Evolutionary conservation across 768 basidiomycete species (phyloP).

Genomic region (Boletus vinaceobasis): DNA sequence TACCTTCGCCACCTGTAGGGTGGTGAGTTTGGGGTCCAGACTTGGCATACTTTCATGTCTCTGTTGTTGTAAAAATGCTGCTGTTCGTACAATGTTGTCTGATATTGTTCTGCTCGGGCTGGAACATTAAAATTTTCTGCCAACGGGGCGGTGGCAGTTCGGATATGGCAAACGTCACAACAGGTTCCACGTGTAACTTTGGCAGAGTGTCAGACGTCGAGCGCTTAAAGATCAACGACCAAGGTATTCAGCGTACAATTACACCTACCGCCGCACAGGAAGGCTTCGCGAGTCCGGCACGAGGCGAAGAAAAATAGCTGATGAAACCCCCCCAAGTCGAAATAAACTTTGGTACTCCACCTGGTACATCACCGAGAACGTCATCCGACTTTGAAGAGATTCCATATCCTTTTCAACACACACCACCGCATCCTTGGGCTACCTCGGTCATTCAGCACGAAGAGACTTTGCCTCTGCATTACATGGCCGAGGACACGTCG

Average conservation of each 20-base stretch:
- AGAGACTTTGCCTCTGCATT: constrained; percentile 49
- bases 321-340: constrained; percentile 66
- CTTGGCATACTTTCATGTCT: neutral
- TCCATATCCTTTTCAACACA: constrained; percentile 47
- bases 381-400: constrained; percentile 74
- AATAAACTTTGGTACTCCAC: constrained; percentile 64
- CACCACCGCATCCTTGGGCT: constrained; percentile 27
- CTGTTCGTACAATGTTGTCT: constrained; percentile 19
- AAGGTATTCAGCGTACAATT: neutral
- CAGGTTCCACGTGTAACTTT: constrained; percentile 9
- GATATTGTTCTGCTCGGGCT: constrained; percentile 9
- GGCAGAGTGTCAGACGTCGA: neutral
- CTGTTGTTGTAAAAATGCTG: constrained; percentile 9
- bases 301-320: constrained; percentile 30
- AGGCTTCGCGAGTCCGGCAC: constrained; percentile 5
- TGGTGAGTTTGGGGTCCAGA: neutral
- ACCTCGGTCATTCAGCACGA: constrained; percentile 25
- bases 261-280: neutral
- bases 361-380: constrained; percentile 45
- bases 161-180: neutral
- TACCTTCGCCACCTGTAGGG: constrained; percentile 45
- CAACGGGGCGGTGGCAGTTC: neutral
- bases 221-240: neutral
- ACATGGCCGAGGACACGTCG: constrained; percentile 50
- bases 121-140: neutral